Evolutionary conservation across 306 rosid species (phyloP), one percentile per base, ranked within the genome.

Genomic region (Hippophae gyantsensis): DNA sequence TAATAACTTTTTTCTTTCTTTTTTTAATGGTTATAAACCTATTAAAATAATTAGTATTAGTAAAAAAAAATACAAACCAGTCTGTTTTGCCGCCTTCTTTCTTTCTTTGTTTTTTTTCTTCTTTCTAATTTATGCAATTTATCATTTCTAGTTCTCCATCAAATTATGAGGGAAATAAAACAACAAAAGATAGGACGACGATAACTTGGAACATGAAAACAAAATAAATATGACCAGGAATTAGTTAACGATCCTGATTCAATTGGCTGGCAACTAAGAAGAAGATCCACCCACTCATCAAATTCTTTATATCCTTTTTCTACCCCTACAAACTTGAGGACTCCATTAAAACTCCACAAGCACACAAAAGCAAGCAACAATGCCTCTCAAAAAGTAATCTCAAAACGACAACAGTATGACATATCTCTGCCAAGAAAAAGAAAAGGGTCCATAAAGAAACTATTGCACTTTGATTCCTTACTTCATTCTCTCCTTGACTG

Each of bases 141-240:
- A 4, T 32, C 23, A 32, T 32, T 32, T 32, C 38, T 32, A 32
- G 38, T 32, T 32, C 38, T 32, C 3, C 38, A 32, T 32, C 38
- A 32, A 32, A 32, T 32, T 32, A 32, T 32, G 38, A 32, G 38
- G 4, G 38, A 43, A 40, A 50, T 41, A 18, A 32, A 69, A 70
- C 63, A 51, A 57, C 61, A 62, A 48, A 46, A 44, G 13, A 14
- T 26, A 13, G 27, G 62, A 49, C 56, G 62, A 54, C 9, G 65
- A 53, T n/a, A 63, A 54, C 67, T n/a, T 32, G 55, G 56, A 48
- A 42, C 44, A 56, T 48, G 8, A 7, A 60, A 54, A 6, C 60
- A 43, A 27, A 54, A 60, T 52, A 48, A 66, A 45, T 10, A 56
- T 46, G 75, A 60, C 62, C 71, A 69, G 46, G 48, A 65, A 49